phyloP scores from a whole-genome alignment of 129 eudicot genomes.

The Escallonia herrerae region DNA sequence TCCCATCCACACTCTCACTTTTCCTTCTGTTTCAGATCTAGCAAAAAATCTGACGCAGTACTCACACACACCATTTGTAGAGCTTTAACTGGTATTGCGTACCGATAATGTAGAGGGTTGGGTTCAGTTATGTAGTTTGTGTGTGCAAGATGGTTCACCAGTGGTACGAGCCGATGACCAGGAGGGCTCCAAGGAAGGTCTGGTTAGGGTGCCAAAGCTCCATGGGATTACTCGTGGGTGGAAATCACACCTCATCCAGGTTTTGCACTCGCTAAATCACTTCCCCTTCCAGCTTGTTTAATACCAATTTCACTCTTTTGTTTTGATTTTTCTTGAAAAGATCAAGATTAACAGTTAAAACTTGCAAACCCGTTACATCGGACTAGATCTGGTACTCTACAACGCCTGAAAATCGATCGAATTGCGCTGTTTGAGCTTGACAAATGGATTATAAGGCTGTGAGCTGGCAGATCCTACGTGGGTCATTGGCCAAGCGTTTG shows the following conservation, averaged over 20 bases:
- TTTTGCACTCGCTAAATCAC: slow-evolving; percentile 81
- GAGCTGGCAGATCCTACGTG: slow-evolving; percentile 65
- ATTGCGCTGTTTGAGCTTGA: background rate
- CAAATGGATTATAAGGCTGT: slow-evolving; percentile 51
- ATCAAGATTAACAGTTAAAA: slow-evolving; percentile 4
- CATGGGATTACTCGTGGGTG: slow-evolving; percentile 95
- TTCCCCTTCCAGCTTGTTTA: slow-evolving; percentile 10
- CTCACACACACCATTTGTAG: background rate
- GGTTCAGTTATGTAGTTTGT: background rate
- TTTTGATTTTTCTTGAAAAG: slow-evolving; percentile 4
- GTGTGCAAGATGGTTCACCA: slow-evolving; percentile 24
- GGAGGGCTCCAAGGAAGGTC: slow-evolving; percentile 54
- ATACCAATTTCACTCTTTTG: slow-evolving; percentile 12
- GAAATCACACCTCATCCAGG: slow-evolving; percentile 99
- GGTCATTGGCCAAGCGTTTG: slow-evolving; percentile 58
- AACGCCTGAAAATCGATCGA: background rate
- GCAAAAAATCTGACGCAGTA: background rate
- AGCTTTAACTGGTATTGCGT: background rate
- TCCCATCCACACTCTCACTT: too few relatives aligned
- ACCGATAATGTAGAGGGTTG: slow-evolving; percentile 14
- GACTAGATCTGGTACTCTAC: slow-evolving; percentile 10
- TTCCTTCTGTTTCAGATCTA: too few relatives aligned
- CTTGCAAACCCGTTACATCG: background rate
- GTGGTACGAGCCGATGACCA: slow-evolving; percentile 39
- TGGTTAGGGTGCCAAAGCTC: slow-evolving; percentile 80